Percentiles rank a stretch among this genome's conserved stretches.
These are phyloP conservation scores for Onygenales sp. DNA, from an alignment of 2,329 filamentous ascomycete genomes.

Conservation along the genomic window DNA sequence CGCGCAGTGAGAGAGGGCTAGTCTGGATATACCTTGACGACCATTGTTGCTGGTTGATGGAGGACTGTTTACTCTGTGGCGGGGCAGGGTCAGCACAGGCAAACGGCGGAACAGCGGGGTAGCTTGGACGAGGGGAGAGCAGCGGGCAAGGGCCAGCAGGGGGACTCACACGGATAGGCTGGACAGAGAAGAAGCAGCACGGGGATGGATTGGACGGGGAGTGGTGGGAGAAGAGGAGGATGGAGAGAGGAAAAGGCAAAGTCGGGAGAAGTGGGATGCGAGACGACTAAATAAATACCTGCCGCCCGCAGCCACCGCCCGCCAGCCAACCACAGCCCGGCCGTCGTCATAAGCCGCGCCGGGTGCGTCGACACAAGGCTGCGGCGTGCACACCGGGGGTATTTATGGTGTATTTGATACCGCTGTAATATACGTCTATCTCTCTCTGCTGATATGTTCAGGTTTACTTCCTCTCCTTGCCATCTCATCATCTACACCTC, in stretches of 20 bases:
- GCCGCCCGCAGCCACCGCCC: background rate
- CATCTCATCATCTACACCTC: no score
- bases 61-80: constrained; percentile 9
- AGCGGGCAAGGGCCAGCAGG: no score
- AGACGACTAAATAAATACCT: constrained; percentile 10
- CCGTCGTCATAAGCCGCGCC: no score
- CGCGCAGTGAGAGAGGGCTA: background rate
- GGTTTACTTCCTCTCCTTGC: no score
- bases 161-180: no score
- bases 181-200: no score
- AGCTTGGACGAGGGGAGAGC: constrained; percentile 9
- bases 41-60: constrained; percentile 8
- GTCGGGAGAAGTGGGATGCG: constrained; percentile 9
- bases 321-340: no score
- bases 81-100: constrained; percentile 21
- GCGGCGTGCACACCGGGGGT: no score
- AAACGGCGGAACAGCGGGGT: constrained; percentile 1
- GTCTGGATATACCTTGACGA: constrained; percentile 14
- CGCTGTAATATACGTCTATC: no score
- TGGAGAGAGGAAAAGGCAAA: constrained; percentile 7
- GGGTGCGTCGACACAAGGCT: no score
- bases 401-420: no score
- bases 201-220: background rate
- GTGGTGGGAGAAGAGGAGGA: constrained; percentile 1
- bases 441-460: no score